Conservation (phyloP, 176 grass and related monocot genomes). For the Chrysopogon serrulatus region DNA sequence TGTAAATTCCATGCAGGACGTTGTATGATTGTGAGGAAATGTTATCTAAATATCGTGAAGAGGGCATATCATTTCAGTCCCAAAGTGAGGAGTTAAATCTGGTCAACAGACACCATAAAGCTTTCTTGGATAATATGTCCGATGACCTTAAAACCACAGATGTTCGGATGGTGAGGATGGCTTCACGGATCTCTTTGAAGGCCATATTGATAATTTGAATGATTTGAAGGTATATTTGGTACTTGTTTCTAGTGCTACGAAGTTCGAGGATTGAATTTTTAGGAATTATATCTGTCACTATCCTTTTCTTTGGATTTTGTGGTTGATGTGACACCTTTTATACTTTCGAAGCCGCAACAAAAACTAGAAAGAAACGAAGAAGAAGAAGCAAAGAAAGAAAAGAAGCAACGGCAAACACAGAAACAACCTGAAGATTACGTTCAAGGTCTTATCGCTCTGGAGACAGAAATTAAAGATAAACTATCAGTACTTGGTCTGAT, state of each 20-base stretch:
- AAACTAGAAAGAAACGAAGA: slow-evolving; percentile 38
- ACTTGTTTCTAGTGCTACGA: background rate
- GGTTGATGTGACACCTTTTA: slow-evolving; percentile 1
- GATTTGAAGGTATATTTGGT: slow-evolving; percentile 63
- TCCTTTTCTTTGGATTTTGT: background rate
- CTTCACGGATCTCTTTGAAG: slow-evolving; percentile 76
- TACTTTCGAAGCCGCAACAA: slow-evolving; percentile 30
- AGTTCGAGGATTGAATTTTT: background rate
- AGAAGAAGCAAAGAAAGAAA: slow-evolving; percentile 40
- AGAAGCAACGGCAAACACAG: slow-evolving; percentile 42
- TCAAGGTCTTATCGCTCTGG: slow-evolving; percentile 50
- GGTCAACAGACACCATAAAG: slow-evolving; percentile 37
- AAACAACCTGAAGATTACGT: slow-evolving; percentile 55
- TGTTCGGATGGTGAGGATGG: slow-evolving; percentile 86
- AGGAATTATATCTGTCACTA: background rate
- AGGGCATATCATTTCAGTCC: slow-evolving; percentile 40
- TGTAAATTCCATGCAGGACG: slow-evolving; percentile 45
- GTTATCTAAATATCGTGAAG: slow-evolving; percentile 45
- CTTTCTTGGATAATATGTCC: slow-evolving; percentile 69
- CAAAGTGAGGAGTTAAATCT: slow-evolving; percentile 51
- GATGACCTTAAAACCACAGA: slow-evolving; percentile 78
- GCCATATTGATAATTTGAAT: slow-evolving; percentile 73
- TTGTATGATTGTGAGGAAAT: slow-evolving; percentile 60
- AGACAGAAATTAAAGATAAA: slow-evolving; percentile 52
- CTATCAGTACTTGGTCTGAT: slow-evolving; percentile 67